phyloP scores from a whole-genome alignment of 768 basidiomycete species.

The Clitopilus hobsonii region DNA sequence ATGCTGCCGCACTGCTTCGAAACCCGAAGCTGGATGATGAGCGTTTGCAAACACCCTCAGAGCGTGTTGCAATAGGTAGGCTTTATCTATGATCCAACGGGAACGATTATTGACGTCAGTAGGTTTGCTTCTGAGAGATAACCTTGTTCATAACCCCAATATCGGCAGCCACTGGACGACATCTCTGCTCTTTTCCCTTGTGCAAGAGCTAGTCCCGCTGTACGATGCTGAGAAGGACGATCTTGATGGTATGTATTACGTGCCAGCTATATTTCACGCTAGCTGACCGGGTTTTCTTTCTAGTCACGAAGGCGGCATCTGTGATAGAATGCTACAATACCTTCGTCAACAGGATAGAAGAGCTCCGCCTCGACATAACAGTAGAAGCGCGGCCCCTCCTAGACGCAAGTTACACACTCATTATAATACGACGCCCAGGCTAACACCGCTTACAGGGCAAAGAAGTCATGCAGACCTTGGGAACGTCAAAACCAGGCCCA shows the following conservation, averaged over 20 bases:
- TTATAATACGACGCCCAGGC: no score
- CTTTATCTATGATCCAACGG: conserved; percentile 5
- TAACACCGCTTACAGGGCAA: conserved; percentile 52
- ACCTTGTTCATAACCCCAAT: conserved; percentile 55
- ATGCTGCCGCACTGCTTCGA: conserved; percentile 42
- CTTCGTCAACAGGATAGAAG: conserved; percentile 56
- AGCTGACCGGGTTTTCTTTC: conserved; percentile 3
- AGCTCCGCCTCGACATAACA: conserved; percentile 51
- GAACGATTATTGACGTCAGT: background rate
- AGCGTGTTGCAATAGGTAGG: conserved; percentile 59
- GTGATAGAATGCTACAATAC: conserved; percentile 61
- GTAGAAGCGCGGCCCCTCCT: conserved; percentile 73
- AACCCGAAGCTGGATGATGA: conserved; percentile 27
- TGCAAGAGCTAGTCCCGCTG: conserved; percentile 59
- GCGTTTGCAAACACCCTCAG: conserved; percentile 33
- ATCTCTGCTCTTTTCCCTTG: conserved; percentile 70
- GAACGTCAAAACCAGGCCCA: conserved; percentile 53
- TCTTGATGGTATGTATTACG: conserved; percentile 37
- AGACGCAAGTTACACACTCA: conserved; percentile 52
- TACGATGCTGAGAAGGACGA: conserved; percentile 38
- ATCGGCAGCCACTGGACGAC: conserved; percentile 67
- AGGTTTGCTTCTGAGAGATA: conserved; percentile 71
- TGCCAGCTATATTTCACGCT: background rate
- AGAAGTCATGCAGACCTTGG: conserved; percentile 53
- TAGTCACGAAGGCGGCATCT: conserved; percentile 40